phyloP scores from a whole-genome alignment of 2,329 filamentous ascomycete species.

The Boeremia exigua region DNA sequence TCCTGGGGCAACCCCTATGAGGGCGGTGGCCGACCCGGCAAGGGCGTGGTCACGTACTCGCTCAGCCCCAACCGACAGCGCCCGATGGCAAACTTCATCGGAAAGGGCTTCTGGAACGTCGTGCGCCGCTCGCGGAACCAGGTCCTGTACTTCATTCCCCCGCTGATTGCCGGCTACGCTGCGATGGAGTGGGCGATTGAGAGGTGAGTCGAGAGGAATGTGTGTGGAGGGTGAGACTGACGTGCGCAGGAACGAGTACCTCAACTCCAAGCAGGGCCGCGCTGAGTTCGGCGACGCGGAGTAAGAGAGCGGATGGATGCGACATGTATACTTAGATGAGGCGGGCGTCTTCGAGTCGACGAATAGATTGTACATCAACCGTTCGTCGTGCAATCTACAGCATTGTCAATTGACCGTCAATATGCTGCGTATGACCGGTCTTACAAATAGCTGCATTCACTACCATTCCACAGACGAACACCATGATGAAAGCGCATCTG shows the following conservation, averaged over 20 bases:
- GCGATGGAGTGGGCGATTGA: slow-evolving; percentile 90
- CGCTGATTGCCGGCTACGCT: slow-evolving; percentile 79
- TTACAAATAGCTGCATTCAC: no score
- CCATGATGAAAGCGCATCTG: no score
- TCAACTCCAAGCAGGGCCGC: slow-evolving; percentile 79
- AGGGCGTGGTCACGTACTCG: slow-evolving; percentile 72
- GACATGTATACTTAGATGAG: slow-evolving; percentile 23
- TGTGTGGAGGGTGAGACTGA: neutral
- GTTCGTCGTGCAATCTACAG: neutral
- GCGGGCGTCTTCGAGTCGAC: slow-evolving; percentile 18
- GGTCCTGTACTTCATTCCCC: slow-evolving; percentile 86
- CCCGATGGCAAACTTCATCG: slow-evolving; percentile 76
- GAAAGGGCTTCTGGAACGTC: slow-evolving; percentile 93
- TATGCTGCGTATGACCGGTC: no score
- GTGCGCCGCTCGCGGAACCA: slow-evolving; percentile 86
- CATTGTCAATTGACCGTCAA: no score
- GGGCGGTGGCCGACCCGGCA: slow-evolving; percentile 56
- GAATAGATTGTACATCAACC: slow-evolving; percentile 34
- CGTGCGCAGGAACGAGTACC: slow-evolving; percentile 72
- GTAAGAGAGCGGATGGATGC: slow-evolving; percentile 22
- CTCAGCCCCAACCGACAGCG: slow-evolving; percentile 88
- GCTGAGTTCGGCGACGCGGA: slow-evolving; percentile 57
- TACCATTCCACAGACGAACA: neutral
- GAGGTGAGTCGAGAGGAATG: slow-evolving; percentile 65
- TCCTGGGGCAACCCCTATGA: slow-evolving; percentile 49